Evolutionary conservation across 371 early-diverging fungal species (phyloP), one percentile per base, ranked within the genome.

Genomic region (Mucor plumbeus): DNA sequence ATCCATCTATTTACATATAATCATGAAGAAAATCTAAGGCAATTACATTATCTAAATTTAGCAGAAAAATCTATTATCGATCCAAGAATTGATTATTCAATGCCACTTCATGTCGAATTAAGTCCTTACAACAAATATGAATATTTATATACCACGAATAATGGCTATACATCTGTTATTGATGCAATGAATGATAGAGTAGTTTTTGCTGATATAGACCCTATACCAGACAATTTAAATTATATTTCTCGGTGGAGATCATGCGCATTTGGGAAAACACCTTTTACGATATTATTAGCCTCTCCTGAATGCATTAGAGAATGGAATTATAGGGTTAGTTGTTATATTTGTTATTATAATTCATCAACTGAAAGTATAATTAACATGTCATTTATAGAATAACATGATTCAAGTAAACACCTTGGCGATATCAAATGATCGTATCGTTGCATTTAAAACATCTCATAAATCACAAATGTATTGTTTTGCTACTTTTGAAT

Each of bases 211-310:
- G 43, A 39, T 9, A 10, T 34, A 17, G 68, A 64, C 13, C n/a
- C 47, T 0, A 35, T 57, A 7, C 21, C 53, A 33, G 56, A 55
- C 3, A 7, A 35, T 15, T 10, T 36, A 8, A 36, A 33, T 15
- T 72, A 72, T 47, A 10, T 11, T 14, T 67, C 72, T 19, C 60
- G 61, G 8, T 68, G 64, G 68, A 38, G 59, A 64, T 61, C 61
- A 15, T 68, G 72, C 47, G 55, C 40, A 14, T 72, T 64, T 58
- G 61, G 64, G 13, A 60, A 41, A 14, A 56, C 57, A 0, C 54
- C 50, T 11, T 43, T 43, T 5, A 61, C 56, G 1, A 14, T 63
- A 17, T 41, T 47, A n/a, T 35, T 64, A 4, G 64, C 57, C 3
- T 48, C 72, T 47, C 68, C 68, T 50, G 61, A 67, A 53, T 57